Evolutionary conservation across 2,329 filamentous ascomycete species (phyloP).

Genomic region (Emydomyces testavorans): DNA sequence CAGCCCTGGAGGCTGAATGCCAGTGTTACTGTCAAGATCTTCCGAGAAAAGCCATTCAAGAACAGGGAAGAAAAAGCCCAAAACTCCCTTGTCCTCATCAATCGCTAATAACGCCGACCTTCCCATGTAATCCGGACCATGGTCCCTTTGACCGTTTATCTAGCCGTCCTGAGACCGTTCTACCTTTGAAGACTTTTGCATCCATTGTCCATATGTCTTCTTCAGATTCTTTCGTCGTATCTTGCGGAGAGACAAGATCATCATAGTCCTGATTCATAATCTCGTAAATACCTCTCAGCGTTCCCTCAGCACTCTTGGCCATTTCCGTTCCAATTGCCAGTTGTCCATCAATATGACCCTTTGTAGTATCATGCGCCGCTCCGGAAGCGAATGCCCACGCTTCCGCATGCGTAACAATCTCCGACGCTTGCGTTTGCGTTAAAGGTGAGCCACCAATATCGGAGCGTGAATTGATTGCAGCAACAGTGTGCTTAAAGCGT

Average conservation of each 20-base stretch:
- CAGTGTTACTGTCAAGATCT: background rate
- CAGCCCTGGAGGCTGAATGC: too few species aligned
- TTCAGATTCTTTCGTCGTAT: constrained; percentile 3
- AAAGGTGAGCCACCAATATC: constrained; percentile 8
- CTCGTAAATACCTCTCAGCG: constrained; percentile 25
- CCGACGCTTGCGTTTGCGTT: constrained; percentile 22
- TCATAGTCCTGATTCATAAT: constrained; percentile 28
- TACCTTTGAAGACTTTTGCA: constrained; percentile 20
- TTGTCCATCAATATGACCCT: constrained; percentile 27
- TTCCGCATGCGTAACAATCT: constrained; percentile 27
- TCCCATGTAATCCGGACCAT: constrained; percentile 30
- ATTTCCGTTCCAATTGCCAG: constrained; percentile 25
- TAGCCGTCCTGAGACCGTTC: constrained; percentile 15
- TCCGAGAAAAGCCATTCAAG: background rate
- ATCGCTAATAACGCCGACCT: constrained; percentile 20
- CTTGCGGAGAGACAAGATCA: constrained; percentile 17
- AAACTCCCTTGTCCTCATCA: background rate
- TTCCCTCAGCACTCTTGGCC: constrained; percentile 22
- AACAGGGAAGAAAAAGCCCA: too few species aligned
- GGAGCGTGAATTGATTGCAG: constrained; percentile 21
- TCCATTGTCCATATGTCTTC: constrained; percentile 25
- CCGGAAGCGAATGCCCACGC: constrained; percentile 33
- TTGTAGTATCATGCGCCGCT: constrained; percentile 24
- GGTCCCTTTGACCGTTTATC: constrained; percentile 26
- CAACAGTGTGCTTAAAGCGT: constrained; percentile 27